A percentile compares a stretch with the other conserved stretches of the same genome.
phyloP scores from a whole-genome alignment of 2,329 filamentous ascomycete species.

The Sporothrix humicola region DNA sequence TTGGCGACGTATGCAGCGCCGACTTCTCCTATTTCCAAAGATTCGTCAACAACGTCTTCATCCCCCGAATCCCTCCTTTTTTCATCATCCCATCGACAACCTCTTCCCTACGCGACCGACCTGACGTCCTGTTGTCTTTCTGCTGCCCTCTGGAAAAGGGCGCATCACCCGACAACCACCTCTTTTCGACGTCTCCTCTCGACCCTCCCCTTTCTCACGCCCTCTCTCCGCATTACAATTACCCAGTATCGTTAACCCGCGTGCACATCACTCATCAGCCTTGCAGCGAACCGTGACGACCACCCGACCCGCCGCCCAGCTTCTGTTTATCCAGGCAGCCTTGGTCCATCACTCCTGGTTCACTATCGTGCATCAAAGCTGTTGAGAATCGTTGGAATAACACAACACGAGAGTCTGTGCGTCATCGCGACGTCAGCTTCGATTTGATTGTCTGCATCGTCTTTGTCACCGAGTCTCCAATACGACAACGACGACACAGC shows the following conservation, averaged over 20 bases:
- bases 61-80: not conserved
- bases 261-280: not conserved
- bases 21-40: constrained; percentile 19
- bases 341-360: not conserved
- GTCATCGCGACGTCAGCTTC: not conserved
- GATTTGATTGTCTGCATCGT: not conserved
- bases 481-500: constrained; percentile 18
- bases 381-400: not conserved
- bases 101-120: not conserved
- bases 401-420: not conserved
- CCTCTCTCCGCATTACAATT: not conserved
- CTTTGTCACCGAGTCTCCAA: not conserved
- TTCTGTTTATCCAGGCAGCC: not conserved
- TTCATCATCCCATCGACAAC: not conserved
- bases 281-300: not conserved
- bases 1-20: constrained; percentile 14
- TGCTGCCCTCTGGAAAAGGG: not conserved
- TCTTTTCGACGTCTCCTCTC: not conserved
- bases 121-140: not conserved
- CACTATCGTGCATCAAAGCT: not conserved
- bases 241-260: not conserved
- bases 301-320: constrained; percentile 5
- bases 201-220: no score
- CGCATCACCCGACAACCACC: not conserved
- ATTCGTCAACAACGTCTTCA: constrained; percentile 1